Conservation (phyloP, 2,329 filamentous ascomycete genomes). For the Penicillium janthinellum region DNA sequence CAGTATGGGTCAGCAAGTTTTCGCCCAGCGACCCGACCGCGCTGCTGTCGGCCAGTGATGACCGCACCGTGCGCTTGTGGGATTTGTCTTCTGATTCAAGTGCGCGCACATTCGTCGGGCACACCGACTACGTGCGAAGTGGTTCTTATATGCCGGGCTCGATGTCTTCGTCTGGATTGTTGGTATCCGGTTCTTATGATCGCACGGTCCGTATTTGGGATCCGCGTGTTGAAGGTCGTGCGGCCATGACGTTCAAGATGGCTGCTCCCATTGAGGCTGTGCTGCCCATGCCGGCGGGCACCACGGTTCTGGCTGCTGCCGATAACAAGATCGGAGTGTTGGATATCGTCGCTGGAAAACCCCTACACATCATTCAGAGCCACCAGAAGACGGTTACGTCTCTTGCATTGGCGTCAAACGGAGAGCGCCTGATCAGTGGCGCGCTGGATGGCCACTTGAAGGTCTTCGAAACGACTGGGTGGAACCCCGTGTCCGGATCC, state of each 20-base stretch:
- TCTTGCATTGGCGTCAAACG: conserved; percentile 77
- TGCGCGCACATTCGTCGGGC: conserved; percentile 77
- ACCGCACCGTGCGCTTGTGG: conserved; percentile 91
- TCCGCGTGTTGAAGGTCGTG: conserved; percentile 67
- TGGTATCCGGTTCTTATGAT: conserved; percentile 93
- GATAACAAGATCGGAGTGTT: conserved; percentile 88
- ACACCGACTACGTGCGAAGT: conserved; percentile 87
- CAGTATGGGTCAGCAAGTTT: conserved; percentile 89
- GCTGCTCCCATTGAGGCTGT: conserved; percentile 84
- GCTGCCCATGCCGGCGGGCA: conserved; percentile 83
- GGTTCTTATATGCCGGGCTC: conserved; percentile 78
- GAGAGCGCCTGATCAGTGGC: conserved; percentile 79
- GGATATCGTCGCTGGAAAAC: conserved; percentile 87
- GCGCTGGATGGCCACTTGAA: conserved; percentile 96
- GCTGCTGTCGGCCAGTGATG: conserved; percentile 87
- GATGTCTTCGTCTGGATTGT: conserved; percentile 64
- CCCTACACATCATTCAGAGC: conserved; percentile 82
- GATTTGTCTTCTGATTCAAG: conserved; percentile 81
- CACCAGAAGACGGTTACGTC: conserved; percentile 98
- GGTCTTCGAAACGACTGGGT: conserved; percentile 88
- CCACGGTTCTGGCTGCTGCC: conserved; percentile 79
- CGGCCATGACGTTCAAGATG: conserved; percentile 94
- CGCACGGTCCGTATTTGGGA: conserved; percentile 94
- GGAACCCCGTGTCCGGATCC: conserved; percentile 93
- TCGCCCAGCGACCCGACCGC: conserved; percentile 85